Conservation (phyloP, 164 flowering plant species). For the Magnolia officinalis region DNA sequence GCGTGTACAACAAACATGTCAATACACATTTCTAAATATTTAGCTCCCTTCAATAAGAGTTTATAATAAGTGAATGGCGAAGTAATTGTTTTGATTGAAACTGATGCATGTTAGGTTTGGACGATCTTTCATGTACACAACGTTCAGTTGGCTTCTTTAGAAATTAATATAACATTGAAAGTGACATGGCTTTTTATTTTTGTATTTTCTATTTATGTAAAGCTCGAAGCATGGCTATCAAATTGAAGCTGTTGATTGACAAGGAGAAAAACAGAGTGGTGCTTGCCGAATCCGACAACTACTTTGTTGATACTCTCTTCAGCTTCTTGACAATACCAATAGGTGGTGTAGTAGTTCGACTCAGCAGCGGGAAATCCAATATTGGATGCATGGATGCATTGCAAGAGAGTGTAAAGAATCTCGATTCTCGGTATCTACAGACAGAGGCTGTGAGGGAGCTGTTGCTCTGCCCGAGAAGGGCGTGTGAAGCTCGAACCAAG, state of each 20-base stretch:
- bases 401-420: slow-evolving; percentile 14
- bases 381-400: slow-evolving; percentile 19
- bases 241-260: slow-evolving; percentile 3
- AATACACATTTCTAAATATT: no score
- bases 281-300: slow-evolving; percentile 8
- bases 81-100: no score
- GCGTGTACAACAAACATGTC: no score
- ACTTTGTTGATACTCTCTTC: slow-evolving; percentile 18
- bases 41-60: no score
- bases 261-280: slow-evolving; percentile 11
- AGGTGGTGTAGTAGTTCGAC: slow-evolving; percentile 13
- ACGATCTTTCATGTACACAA: no score
- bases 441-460: slow-evolving; percentile 14
- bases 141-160: not conserved
- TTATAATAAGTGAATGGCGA: no score
- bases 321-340: slow-evolving; percentile 25
- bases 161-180: not conserved
- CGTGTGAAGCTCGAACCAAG: slow-evolving; percentile 1
- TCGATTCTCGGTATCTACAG: slow-evolving; percentile 4
- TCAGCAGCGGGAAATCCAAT: not conserved
- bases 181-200: not conserved
- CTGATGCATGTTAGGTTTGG: no score
- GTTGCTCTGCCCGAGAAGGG: slow-evolving; percentile 13
- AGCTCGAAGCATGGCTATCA: not conserved
- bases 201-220: not conserved